These are phyloP conservation scores for Chlamydomonas reinhardtii DNA, from an alignment of 163 green algal species.

Conservation along the genomic window DNA sequence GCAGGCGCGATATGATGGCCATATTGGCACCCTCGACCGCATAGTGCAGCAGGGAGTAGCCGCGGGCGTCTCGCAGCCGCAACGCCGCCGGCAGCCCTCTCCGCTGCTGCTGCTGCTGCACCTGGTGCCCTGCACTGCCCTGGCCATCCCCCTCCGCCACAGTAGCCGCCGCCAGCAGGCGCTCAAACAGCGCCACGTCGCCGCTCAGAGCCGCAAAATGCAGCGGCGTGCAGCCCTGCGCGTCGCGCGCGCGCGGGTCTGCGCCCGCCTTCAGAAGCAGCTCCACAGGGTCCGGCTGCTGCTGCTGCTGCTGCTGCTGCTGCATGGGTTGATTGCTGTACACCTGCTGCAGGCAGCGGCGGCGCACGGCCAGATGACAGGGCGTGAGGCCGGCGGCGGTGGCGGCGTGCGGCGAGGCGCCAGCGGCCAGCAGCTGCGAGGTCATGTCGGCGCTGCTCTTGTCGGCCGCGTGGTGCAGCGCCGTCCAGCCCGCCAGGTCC, in stretches of 20 bases:
- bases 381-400: constrained; percentile 25
- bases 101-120: constrained; percentile 17
- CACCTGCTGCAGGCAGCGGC: too few species aligned
- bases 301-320: not conserved
- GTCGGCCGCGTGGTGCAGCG: constrained; percentile 68
- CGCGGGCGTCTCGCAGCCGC: not conserved
- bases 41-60: constrained; percentile 65
- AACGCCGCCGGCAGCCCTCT: not conserved
- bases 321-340: too few species aligned
- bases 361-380: constrained; percentile 50
- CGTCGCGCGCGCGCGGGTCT: constrained; percentile 35
- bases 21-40: constrained; percentile 63
- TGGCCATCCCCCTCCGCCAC: not conserved
- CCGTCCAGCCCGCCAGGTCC: constrained; percentile 60
- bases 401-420: constrained; percentile 19
- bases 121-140: not conserved
- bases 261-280: constrained; percentile 42
- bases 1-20: constrained; percentile 61
- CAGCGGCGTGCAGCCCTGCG: constrained; percentile 54
- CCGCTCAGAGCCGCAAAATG: constrained; percentile 64
- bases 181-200: constrained; percentile 52
- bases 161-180: constrained; percentile 19
- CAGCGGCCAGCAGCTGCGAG: constrained; percentile 45
- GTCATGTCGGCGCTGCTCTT: constrained; percentile 42
- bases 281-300: not conserved